Base-by-base conservation (phyloP, 2,329 filamentous ascomycete species). In the Beauveria pseudobassiana region DNA sequence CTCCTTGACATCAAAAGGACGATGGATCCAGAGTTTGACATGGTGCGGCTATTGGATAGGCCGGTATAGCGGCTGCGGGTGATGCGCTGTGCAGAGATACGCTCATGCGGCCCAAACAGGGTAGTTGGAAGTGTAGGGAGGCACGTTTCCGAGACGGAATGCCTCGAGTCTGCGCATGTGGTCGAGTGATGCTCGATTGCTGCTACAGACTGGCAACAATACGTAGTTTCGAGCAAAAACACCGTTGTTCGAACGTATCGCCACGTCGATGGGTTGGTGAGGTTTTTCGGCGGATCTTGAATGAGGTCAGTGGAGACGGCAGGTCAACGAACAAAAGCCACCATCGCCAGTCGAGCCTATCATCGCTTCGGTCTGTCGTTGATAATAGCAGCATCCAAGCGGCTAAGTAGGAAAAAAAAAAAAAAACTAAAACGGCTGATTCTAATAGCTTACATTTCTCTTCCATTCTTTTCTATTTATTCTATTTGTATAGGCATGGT, bases 1-100 rank as follows among this genome's bases (percentile, higher is more conserved):
- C 42, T 74, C 70, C 8, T 68, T 69, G 3, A 77, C 72, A 28
- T 75, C 72, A 81, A 83, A 65, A 78, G 65, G 55, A 76, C 68
- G 34, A 78, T 75, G 55, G 69, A 71, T 55, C 71, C 72, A n/a
- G 71, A 64, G 18, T 64, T 66, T 42, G 73, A 65, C 71, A 75
- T 75, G 28, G 24, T 64, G 59, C 48, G 34, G 9, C 18, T 26
- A 38, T 5, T 6, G 7, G 2, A 12, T 3, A 46, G 24, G 9
- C 10, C 1, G 1, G 45, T 30, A 12, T 16, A n/a, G 28, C 42
- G 42, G 26, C 26, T 6, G 38, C 9, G 18, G 18, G 38, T 20
- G 8, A 43, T 20, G 52, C 3, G 51, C 8, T n/a, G 34, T n/a
- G 34, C 51, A 34, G 30, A 34, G 30, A 34, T 34, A 34, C 30